These are phyloP conservation scores for Podospora pseudopauciseta DNA, from an alignment of 495 filamentous ascomycete genomes.

Conservation along the genomic window DNA sequence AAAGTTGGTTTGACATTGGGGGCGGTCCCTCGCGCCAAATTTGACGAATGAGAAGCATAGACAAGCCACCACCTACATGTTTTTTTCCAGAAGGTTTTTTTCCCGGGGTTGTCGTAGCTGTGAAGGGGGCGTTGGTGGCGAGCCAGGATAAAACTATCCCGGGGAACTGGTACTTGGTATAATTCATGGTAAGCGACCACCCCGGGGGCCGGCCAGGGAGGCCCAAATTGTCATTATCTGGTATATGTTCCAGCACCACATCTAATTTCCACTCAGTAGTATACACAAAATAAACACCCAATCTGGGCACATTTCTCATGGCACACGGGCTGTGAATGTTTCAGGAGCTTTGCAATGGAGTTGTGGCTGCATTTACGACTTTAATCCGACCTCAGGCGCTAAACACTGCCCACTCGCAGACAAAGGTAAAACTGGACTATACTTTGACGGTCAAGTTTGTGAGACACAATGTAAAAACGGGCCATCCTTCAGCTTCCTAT, in stretches of 20 bases:
- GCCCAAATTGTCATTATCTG: background rate
- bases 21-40: background rate
- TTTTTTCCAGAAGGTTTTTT: background rate
- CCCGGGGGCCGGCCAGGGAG: background rate
- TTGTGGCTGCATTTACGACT: no score
- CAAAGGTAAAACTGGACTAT: no score
- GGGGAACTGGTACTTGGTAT: background rate
- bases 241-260: background rate
- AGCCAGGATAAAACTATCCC: background rate
- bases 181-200: background rate
- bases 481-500: no score
- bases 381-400: no score
- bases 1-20: background rate
- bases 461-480: no score
- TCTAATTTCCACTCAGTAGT: background rate
- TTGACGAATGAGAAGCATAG: background rate
- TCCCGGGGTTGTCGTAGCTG: background rate
- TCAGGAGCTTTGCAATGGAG: no score
- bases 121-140: background rate
- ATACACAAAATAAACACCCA: background rate
- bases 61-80: background rate
- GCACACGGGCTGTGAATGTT: no score
- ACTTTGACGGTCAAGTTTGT: no score
- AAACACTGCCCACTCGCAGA: no score
- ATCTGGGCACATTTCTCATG: background rate